phyloP scores from a whole-genome alignment of 495 filamentous ascomycete species.

The Sphaerosporella brunnea region DNA sequence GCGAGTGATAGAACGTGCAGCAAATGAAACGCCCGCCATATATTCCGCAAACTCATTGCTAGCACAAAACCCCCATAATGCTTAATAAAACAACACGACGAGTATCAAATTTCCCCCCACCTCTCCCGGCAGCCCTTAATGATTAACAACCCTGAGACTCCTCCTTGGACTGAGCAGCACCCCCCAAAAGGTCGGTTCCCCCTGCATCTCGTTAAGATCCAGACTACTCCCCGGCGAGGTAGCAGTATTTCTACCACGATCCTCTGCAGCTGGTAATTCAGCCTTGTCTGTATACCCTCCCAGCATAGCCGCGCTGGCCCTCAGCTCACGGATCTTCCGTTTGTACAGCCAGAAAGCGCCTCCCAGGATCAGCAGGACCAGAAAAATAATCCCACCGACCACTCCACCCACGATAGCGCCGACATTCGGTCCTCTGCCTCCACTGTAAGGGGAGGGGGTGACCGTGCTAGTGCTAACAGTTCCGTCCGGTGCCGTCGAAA shows the following conservation, averaged over 20 bases:
- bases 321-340: constrained; percentile 36
- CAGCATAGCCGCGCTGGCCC: constrained; percentile 49
- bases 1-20: too few relatives aligned
- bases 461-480: constrained; percentile 38
- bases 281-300: constrained; percentile 21
- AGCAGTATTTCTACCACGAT: constrained; percentile 8
- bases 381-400: constrained; percentile 40
- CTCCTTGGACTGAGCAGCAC: constrained; percentile 54
- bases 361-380: constrained; percentile 41
- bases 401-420: constrained; percentile 47
- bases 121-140: too few relatives aligned
- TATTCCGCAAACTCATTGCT: too few relatives aligned
- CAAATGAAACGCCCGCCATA: too few relatives aligned
- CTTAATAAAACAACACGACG: too few relatives aligned
- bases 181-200: constrained; percentile 57
- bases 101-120: too few relatives aligned
- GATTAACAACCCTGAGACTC: constrained; percentile 55
- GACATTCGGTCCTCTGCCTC: constrained; percentile 29
- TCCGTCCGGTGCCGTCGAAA: constrained; percentile 40
- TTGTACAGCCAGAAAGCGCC: constrained; percentile 19
- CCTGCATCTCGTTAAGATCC: constrained; percentile 35
- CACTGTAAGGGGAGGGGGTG: constrained; percentile 20
- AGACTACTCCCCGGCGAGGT: constrained; percentile 33
- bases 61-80: too few relatives aligned
- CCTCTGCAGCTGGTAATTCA: constrained; percentile 9